Conservation (phyloP, 805 yeast genomes). For the Hanseniaspora mollemarum region DNA sequence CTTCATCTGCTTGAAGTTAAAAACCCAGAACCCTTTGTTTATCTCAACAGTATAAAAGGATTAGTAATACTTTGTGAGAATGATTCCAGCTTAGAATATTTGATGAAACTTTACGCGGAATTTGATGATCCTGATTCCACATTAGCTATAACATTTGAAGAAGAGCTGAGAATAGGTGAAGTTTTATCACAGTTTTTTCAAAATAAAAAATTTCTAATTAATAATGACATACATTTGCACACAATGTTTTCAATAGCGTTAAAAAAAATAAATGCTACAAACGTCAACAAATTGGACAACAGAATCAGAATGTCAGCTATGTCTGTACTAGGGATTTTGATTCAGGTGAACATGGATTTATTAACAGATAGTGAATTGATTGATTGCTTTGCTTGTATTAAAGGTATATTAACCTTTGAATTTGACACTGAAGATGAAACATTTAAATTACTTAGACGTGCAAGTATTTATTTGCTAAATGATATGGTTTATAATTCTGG, state of each 20-base stretch:
- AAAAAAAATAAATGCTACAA: conserved; percentile 27
- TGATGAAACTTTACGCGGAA: conserved; percentile 34
- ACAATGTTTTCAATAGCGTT: conserved; percentile 38
- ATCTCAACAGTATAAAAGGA: conserved; percentile 73
- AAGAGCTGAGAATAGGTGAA: conserved; percentile 71
- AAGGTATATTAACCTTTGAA: conserved; percentile 64
- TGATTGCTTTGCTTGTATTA: conserved; percentile 61
- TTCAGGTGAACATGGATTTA: conserved; percentile 49
- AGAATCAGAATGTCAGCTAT: conserved; percentile 73
- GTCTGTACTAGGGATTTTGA: conserved; percentile 67
- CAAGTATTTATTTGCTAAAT: conserved; percentile 58
- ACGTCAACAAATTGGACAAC: conserved; percentile 36
- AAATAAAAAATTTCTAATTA: conserved; percentile 25
- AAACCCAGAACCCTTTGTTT: conserved; percentile 79
- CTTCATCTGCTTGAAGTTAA: conserved; percentile 53
- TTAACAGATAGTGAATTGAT: conserved; percentile 34
- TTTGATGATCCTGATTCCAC: conserved; percentile 21
- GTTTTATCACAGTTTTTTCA: conserved; percentile 53
- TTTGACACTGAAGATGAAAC: conserved; percentile 34
- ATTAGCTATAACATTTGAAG: conserved; percentile 39
- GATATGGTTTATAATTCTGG: conserved; percentile 46
- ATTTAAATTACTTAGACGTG: conserved; percentile 46
- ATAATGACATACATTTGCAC: conserved; percentile 37
- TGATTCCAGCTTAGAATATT: conserved; percentile 32
- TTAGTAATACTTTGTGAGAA: conserved; percentile 47